Base-by-base conservation (phyloP, 345 rosid species). In the Heritiera littoralis region DNA sequence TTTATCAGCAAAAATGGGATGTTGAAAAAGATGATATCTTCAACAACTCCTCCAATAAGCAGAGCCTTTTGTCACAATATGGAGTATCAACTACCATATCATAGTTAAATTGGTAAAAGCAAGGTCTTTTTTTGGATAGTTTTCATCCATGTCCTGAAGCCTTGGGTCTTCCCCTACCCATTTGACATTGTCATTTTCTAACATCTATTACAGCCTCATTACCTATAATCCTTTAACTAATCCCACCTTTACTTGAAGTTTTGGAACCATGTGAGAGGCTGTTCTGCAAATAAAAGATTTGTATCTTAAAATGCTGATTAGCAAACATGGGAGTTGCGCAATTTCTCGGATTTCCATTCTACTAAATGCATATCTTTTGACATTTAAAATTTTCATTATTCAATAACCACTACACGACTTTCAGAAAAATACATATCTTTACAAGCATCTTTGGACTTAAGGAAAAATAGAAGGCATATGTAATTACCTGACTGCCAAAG, bases 401-500 rank as follows among this genome's bases (percentile, higher is more conserved):
- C 67, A 32, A 3, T 63, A 63, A 32, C 0, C 17, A 20, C 32
- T 20, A 20, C 13, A 20, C 30, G 20, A 58, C 32, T 20, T 58
- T 58, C 23, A 0, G 67, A 64, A 4, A 64, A 20, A 3, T 11
- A 4, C 45, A 32, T 35, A 10, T 32, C 18, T 54, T 54, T 54
- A 54, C 58, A 54, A 68, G 9, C 38, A 69, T 69, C 20, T 15
- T 64, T 38, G 32, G 7, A 15, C 40, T 15, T 69, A 32, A 6
- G 6, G 74, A 46, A 69, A 43, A 48, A 69, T 12, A 14, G 3
- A 51, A 71, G 61, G 14, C 20, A 73, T 20, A 40, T 3, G 18
- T 30, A 30, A 11, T 51, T 85, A 96, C 99, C 94, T 96, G 99
- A 86, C 99, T 91, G 60, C 99, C 99, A 77, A 96, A 96, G 86